Base-by-base conservation (phyloP, 371 early-diverging fungal genomes). In the Mucor velutinosus region DNA sequence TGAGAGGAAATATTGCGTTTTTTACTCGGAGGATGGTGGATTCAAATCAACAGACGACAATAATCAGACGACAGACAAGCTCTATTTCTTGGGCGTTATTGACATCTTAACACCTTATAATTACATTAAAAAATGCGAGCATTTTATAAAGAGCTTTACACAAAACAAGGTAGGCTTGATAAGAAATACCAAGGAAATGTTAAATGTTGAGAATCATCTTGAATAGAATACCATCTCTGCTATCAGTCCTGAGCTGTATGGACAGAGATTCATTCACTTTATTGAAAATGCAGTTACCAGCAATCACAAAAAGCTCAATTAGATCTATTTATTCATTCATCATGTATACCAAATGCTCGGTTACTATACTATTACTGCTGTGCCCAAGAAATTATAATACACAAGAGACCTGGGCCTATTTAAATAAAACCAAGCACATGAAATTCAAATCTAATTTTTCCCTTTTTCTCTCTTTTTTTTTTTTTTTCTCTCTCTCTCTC, bases 41-140 rank as follows among this genome's bases (percentile, higher is more conserved):
- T 91, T 93, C 66, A 78, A 81, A 39, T 88, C 96, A 12, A 92
- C 96, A 1, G 90, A 92, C 71, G 88, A 86, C 51, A 57, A 76
- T 29, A 86, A 95, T 77, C 72, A 82, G 33, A 81, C 86, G 2
- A 76, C 87, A 6, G 77, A 89, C 55, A 84, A 89, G 55, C 80
- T 97, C 7, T 97, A 97, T 81, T 97, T 93, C 72, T 71, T 98
- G 39, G 97, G 98, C 6, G 88, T 98, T 60, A 98, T 99, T 61
- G 99, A 99, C 71, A 97, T 98, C 49, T 83, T 99, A 60, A 99
- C 99, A 21, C 91, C 92, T 0, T 99, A 97, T 78, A 92, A 91
- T 70, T 77, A 85, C 49, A 76, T 83, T 53, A 99, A 99, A 79
- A 90, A 90, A 69, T 51, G 90, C 25, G 99, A 99, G 72, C 92